Percentiles rank a stretch among this genome's conserved stretches.
Evolutionary conservation across 345 rosid genomes (phyloP).

Genomic region (Bretschneidera sinensis): DNA sequence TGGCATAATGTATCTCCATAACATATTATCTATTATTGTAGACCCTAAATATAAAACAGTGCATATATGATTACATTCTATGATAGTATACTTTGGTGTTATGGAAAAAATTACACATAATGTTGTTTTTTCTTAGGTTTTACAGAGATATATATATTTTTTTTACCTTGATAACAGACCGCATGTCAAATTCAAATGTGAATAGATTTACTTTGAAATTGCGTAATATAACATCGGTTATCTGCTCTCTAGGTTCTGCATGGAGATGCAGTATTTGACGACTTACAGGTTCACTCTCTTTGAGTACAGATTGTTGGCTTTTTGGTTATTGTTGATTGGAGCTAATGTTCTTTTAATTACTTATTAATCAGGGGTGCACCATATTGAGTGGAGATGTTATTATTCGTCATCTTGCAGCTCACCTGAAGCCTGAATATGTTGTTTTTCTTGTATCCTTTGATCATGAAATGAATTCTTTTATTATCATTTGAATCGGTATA

Average conservation of each 20-base stretch:
- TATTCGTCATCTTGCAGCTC: conserved; percentile 75
- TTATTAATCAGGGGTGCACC: conserved; percentile 69
- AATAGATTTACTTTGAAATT: neutral
- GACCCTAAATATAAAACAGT: too few relatives aligned
- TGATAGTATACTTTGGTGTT: too few relatives aligned
- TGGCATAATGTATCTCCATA: too few relatives aligned
- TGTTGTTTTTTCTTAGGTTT: too few relatives aligned
- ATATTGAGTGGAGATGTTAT: conserved; percentile 93
- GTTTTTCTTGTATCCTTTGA: conserved; percentile 88
- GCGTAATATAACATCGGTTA: neutral
- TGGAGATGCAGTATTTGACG: conserved; percentile 91
- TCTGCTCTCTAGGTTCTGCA: conserved; percentile 65
- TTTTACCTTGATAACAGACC: neutral
- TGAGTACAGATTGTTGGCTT: neutral
- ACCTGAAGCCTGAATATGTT: conserved; percentile 72
- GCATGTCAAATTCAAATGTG: neutral
- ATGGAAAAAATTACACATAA: too few relatives aligned
- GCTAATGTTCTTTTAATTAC: conserved; percentile 4
- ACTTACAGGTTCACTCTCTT: conserved; percentile 45
- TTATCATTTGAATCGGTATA: neutral
- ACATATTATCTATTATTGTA: too few relatives aligned
- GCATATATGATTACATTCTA: too few relatives aligned
- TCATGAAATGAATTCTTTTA: neutral
- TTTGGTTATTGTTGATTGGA: neutral
- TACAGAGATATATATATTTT: too few relatives aligned